Base-by-base conservation (phyloP, 2,329 filamentous ascomycete species). In the Claviceps sp. region DNA sequence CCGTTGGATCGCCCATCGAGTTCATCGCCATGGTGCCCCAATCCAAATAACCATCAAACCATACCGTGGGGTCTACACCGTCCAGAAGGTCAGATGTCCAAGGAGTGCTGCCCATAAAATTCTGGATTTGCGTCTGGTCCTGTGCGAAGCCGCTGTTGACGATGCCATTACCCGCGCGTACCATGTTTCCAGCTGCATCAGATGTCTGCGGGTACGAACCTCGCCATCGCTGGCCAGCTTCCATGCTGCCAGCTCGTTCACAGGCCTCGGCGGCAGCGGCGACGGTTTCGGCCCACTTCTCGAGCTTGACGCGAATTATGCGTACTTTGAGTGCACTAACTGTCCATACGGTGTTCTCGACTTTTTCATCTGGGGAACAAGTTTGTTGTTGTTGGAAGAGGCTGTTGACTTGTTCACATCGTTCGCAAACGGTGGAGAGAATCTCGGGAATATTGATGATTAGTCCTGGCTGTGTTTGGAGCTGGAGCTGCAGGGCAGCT, bases 331-430 rank as follows among this genome's bases (percentile, higher is more conserved):
- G 66, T 0, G 73, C 69, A 0, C 70, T 71, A 55, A 76, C 61
- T 5, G 71, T 71, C 74, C 74, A 77, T 0, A 75, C 57, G 46
- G 73, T 74, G 49, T 70, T 69, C 11, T 73, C 68, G 50, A 65
- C 65, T 0, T 58, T 59, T n/a, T 61, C 67, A 0, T 60, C 54
- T 6, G 69, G 64, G 0, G 61, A 56, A 2, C 65, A 61, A 0
- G 59, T 57, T 2, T 61, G 58, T 2, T 66, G 63, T 2, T 61
- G 58, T 2, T 66, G 63, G 13, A 73, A 63, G 0, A 64, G 60
- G 1, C 62, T 62, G 48, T 69, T 71, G 17, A 68, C 69, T 42
- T 71, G 64, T 34, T 77, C 71, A 17, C 75, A 72, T 1, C 68
- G 67, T 0, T 62, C 59, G 13, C 65, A 68, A 6, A 77, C 62